phyloP scores from a whole-genome alignment of 805 yeast species.

The Zygosaccharomyces gambellarensis region DNA sequence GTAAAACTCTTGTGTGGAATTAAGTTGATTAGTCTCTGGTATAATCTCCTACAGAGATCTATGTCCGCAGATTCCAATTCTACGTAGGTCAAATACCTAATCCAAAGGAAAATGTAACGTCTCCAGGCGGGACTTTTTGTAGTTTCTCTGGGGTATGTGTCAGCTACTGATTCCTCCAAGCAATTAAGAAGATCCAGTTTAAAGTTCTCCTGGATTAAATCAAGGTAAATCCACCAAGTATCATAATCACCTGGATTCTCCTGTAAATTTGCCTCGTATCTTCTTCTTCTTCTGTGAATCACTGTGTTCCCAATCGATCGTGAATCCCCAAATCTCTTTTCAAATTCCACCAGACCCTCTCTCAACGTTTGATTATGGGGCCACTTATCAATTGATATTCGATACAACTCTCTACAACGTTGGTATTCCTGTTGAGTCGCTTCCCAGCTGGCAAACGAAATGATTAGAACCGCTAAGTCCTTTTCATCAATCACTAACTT shows the following conservation, averaged over 20 bases:
- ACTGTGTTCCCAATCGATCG: conserved; percentile 52
- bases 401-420: conserved; percentile 55
- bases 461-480: conserved; percentile 39
- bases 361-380: conserved; percentile 37
- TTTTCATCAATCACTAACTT: conserved; percentile 22
- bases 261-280: conserved; percentile 47
- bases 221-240: conserved; percentile 75
- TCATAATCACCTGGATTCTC: conserved; percentile 58
- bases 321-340: conserved; percentile 57
- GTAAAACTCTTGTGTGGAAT: conserved; percentile 60
- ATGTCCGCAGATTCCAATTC: conserved; percentile 47
- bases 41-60: conserved; percentile 46
- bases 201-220: conserved; percentile 42
- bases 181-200: conserved; percentile 10
- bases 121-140: conserved; percentile 53
- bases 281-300: conserved; percentile 47
- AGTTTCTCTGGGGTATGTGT: conserved; percentile 27
- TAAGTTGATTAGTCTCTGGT: conserved; percentile 42
- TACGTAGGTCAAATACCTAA: conserved; percentile 55
- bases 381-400: conserved; percentile 45
- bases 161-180: conserved; percentile 17
- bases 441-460: conserved; percentile 65
- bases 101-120: conserved; percentile 66
- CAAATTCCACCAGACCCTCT: conserved; percentile 51
- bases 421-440: conserved; percentile 53